phyloP scores from a whole-genome alignment of 352 stramenopile species.

The Phytophthora multivora region DNA sequence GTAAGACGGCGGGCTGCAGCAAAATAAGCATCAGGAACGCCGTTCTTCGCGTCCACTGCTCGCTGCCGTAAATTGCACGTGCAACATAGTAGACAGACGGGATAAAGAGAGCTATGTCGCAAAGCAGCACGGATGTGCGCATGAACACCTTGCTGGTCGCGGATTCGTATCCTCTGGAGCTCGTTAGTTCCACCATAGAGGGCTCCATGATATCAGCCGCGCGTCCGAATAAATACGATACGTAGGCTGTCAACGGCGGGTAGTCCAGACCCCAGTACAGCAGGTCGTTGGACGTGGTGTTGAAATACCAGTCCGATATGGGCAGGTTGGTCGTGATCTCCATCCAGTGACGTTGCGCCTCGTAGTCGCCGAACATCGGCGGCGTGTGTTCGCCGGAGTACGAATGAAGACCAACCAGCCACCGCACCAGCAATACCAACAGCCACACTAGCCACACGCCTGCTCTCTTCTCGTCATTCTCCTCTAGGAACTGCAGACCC shows the following conservation, averaged over 20 bases:
- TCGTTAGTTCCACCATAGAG: conserved; percentile 80
- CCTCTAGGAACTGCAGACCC: conserved; percentile 56
- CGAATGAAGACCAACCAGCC: conserved; percentile 77
- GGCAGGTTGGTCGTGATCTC: conserved; percentile 96
- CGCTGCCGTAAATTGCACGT: conserved; percentile 47
- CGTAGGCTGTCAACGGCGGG: conserved; percentile 94
- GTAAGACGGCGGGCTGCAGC: conserved; percentile 88
- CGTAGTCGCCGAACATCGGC: conserved; percentile 96
- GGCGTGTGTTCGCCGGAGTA: conserved; percentile 81
- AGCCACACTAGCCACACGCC: conserved; percentile 59
- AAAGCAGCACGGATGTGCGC: conserved; percentile 92
- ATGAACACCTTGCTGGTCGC: conserved; percentile 90
- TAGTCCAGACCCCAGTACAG: conserved; percentile 99
- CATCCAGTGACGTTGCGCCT: conserved; percentile 99
- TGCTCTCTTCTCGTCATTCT: conserved; percentile 50
- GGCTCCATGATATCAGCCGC: conserved; percentile 83
- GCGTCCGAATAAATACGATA: conserved; percentile 83
- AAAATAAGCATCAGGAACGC: conserved; percentile 74
- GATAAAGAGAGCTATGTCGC: conserved; percentile 93
- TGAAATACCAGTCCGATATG: conserved; percentile 96
- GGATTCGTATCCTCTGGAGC: conserved; percentile 87
- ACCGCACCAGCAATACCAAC: conserved; percentile 66
- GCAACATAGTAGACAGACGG: conserved; percentile 56
- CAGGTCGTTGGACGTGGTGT: conserved; percentile 90
- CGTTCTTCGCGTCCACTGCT: conserved; percentile 65